Conservation (phyloP, 2,329 filamentous ascomycete genomes). For the Colletotrichum orchidophilum region DNA sequence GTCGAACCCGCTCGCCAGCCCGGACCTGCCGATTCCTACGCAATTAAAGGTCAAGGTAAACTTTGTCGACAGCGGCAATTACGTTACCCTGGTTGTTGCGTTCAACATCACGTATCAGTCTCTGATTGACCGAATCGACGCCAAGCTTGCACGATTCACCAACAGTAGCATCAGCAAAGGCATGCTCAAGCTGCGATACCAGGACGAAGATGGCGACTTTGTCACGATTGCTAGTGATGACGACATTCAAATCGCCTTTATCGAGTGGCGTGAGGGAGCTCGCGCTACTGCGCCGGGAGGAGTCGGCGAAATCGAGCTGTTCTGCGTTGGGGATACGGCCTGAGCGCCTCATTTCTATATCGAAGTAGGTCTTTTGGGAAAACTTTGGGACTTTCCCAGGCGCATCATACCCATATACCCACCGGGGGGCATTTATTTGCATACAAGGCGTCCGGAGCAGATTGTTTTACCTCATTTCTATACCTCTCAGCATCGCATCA, state of each 20-base stretch:
- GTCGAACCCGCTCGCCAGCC: conserved; percentile 48
- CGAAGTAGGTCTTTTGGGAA: conserved; percentile 23
- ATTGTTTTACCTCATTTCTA: conserved; percentile 30
- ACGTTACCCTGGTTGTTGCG: conserved; percentile 93
- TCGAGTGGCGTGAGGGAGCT: conserved; percentile 85
- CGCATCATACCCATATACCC: conserved; percentile 35
- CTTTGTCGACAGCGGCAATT: conserved; percentile 79
- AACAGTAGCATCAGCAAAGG: conserved; percentile 84
- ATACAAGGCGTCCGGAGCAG: conserved; percentile 35
- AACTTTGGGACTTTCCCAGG: conserved; percentile 27
- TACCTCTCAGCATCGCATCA: conserved; percentile 33
- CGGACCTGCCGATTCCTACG: conserved; percentile 66
- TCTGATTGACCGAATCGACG: conserved; percentile 93
- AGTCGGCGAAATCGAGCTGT: conserved; percentile 90
- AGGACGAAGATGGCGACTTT: conserved; percentile 91
- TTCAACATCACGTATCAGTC: conserved; percentile 96
- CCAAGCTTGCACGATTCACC: conserved; percentile 89
- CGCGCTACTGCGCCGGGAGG: conserved; percentile 68
- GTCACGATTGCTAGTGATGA: conserved; percentile 96
- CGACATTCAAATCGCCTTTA: conserved; percentile 94
- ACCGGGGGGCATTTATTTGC: conserved; percentile 34
- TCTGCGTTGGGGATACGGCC: conserved; percentile 69
- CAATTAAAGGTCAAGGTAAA: conserved; percentile 97
- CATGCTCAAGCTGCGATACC: conserved; percentile 87
- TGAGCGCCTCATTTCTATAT: conserved; percentile 33